Conservation (phyloP, 257 asterid genomes). For the Solanum tarijense region DNA sequence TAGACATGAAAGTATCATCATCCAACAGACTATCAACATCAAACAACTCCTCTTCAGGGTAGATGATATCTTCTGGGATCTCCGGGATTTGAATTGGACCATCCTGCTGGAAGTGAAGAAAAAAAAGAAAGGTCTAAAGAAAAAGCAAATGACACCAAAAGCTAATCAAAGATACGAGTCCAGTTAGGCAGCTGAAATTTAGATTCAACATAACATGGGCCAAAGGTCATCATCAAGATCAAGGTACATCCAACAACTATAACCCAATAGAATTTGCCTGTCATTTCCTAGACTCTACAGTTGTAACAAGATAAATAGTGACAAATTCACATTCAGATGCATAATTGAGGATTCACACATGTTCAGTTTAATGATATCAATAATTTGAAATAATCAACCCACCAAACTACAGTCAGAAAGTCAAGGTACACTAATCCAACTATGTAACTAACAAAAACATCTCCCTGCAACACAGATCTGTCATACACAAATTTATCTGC, state of each 20-base stretch:
- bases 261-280: not conserved
- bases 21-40: conserved; percentile 57
- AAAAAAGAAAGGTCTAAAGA: not conserved
- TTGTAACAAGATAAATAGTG: not conserved
- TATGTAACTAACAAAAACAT: not conserved
- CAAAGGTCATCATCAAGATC: not conserved
- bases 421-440: not conserved
- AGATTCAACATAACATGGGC: not conserved
- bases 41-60: conserved; percentile 54
- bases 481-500: not conserved
- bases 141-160: not conserved
- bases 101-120: conserved; percentile 28
- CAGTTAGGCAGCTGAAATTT: not conserved
- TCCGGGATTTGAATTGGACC: conserved; percentile 22
- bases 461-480: not conserved
- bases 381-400: not conserved
- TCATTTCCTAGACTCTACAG: not conserved
- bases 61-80: conserved; percentile 27
- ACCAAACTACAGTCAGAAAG: not conserved
- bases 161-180: not conserved
- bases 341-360: not conserved
- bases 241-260: not conserved
- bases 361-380: not conserved
- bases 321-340: not conserved
- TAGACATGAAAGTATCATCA: conserved; percentile 78